Conservation (phyloP, 345 rosid species). For the Hibiscus syriacus region DNA sequence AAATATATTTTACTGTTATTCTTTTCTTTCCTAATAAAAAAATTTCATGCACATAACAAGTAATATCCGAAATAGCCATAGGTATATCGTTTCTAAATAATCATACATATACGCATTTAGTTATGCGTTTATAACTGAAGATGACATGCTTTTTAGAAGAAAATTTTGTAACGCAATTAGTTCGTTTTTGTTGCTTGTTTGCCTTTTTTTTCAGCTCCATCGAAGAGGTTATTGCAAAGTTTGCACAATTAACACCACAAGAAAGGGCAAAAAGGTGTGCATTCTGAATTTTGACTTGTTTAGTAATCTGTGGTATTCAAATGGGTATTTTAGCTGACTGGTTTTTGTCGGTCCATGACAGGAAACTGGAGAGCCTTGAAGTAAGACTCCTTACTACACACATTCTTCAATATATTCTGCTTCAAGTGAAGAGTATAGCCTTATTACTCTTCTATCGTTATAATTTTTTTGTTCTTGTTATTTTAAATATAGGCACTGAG, state of each 20-base stretch:
- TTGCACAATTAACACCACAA: conserved; percentile 72
- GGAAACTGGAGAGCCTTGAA: conserved; percentile 92
- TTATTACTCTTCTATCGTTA: conserved; percentile 1
- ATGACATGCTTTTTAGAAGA: not conserved
- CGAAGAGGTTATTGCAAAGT: conserved; percentile 71
- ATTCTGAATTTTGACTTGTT: not conserved
- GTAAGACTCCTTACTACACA: conserved; percentile 38
- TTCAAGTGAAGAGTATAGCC: not conserved
- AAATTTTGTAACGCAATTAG: not conserved
- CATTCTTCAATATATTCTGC: conserved; percentile 2
- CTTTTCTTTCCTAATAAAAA: not conserved
- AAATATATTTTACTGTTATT: not conserved
- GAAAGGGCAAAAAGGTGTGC: conserved; percentile 81
- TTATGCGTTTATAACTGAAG: not conserved
- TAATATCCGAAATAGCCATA: not conserved
- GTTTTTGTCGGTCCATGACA: conserved; percentile 26
- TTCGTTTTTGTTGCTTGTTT: not conserved
- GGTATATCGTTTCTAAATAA: not conserved
- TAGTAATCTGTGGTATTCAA: conserved; percentile 10
- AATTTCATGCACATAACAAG: not conserved
- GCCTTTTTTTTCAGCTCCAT: conserved; percentile 37
- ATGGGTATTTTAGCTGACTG: conserved; percentile 5
- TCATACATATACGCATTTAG: not conserved
- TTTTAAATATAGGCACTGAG: conserved; percentile 55
- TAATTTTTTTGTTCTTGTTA: conserved; percentile 19